Evolutionary conservation across 768 basidiomycete species (phyloP).

Genomic region (Mrakia frigida): DNA sequence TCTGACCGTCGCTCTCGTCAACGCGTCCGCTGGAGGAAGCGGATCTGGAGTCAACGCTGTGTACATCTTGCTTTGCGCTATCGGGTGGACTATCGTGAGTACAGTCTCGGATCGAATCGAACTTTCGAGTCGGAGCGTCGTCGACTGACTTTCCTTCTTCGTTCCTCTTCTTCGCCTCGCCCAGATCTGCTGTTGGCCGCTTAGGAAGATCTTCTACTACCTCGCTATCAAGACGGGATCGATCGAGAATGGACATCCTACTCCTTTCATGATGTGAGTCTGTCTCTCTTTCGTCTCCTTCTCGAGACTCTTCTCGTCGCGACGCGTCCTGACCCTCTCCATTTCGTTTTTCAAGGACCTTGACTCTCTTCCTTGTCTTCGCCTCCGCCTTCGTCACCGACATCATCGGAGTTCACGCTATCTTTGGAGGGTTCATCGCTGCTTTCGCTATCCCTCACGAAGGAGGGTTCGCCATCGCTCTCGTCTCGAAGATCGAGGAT

Average conservation of each 20-base stretch:
- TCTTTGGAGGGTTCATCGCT: slow-evolving; percentile 27
- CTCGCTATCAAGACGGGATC: slow-evolving; percentile 63
- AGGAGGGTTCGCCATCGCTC: slow-evolving; percentile 69
- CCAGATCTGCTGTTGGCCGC: slow-evolving; percentile 21
- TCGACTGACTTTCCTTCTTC: neutral
- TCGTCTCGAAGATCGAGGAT: slow-evolving; percentile 84
- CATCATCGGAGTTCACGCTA: slow-evolving; percentile 60
- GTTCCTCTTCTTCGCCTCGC: neutral
- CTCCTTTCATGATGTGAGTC: slow-evolving; percentile 58
- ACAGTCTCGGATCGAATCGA: slow-evolving; percentile 59
- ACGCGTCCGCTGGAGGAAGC: slow-evolving; percentile 54
- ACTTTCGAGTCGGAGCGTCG: neutral
- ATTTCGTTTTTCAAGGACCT: slow-evolving; percentile 46
- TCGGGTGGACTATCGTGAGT: slow-evolving; percentile 63
- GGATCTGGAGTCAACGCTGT: slow-evolving; percentile 59
- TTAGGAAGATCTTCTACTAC: slow-evolving; percentile 56
- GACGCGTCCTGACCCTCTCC: too few relatives aligned
- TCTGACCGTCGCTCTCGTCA: slow-evolving; percentile 74
- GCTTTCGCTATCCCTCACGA: slow-evolving; percentile 58
- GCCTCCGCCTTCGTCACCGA: slow-evolving; percentile 77
- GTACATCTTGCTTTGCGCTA: slow-evolving; percentile 65
- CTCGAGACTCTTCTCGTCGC: neutral
- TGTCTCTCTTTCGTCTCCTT: neutral
- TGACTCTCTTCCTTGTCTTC: slow-evolving; percentile 69
- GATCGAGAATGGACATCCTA: slow-evolving; percentile 66